Evolutionary conservation across 176 grass and related monocot species (phyloP), one percentile per base, ranked within the genome.

Genomic region (Dendrocalamus sinicus): DNA sequence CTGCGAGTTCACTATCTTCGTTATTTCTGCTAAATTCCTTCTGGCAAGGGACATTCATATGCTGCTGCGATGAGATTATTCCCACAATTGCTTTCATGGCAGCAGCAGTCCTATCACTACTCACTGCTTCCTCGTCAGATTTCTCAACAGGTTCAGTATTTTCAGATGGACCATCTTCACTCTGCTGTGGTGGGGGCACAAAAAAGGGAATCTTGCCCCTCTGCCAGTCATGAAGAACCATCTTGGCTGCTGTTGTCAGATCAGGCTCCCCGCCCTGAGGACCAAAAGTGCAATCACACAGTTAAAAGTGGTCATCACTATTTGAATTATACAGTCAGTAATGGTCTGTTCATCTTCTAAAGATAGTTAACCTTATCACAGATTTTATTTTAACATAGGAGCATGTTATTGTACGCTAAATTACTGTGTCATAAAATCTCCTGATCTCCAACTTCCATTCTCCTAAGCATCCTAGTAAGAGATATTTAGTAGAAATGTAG

Each of bases 141-240:
- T 19, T 50, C 61, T 83, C 91, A 9, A 70, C 39, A 28, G 68
- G 75, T 58, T 86, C 66, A 19, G 77, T 17, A 61, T 60, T 75
- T 77, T 92, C 88, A 8, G 89, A 69, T 62, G 75, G 67, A 46
- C 45, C 73, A 17, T 47, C 68, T 26, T 89, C 89, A 19, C 45
- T 73, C 72, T 89, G 85, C 7, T 88, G 76, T 3, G 93, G 91
- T 9, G 93, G 96, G 35, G 93, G 86, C 41, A 95, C 96, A 26
- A 92, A 98, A 79, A 98, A 95, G 4, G 96, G 96, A 75, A 98
- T 95, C 88, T 98, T 98, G 72, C 96, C 96, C 75, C 96, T 90
- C 82, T 98, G 93, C 96, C 96, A 98, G 59, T 98, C 96, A 90
- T 98, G 93, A 41, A 98, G 93, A n/a, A 98, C 84, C 93, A 98